Percentiles rank a stretch among this genome's conserved stretches.
Evolutionary conservation across 225 moss, liverwort and hornwort species (phyloP).

Genomic region (Bryoerythrophyllum caledonicum): DNA sequence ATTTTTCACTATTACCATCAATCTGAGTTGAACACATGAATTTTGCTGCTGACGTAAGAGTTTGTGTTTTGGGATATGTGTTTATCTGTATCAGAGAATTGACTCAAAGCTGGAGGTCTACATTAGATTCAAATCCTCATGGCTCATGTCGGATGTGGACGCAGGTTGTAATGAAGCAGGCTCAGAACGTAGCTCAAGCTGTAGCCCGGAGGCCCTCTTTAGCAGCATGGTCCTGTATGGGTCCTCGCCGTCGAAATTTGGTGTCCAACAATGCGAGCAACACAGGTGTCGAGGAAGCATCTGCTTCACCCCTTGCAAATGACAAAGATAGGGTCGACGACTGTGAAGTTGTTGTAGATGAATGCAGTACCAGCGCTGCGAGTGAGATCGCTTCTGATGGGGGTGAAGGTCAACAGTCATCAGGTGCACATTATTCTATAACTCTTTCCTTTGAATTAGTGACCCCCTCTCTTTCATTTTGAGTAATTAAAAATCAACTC

Average conservation of each 20-base stretch:
- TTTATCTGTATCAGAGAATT: neutral
- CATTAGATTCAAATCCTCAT: constrained; percentile 1
- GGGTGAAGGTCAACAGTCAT: constrained; percentile 45
- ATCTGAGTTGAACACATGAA: neutral
- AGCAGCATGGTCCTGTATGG: constrained; percentile 92
- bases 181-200: constrained; percentile 88
- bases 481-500: too few species aligned
- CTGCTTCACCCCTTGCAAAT: constrained; percentile 14
- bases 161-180: constrained; percentile 92
- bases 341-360: constrained; percentile 27
- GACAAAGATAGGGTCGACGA: constrained; percentile 46
- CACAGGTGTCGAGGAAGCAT: constrained; percentile 15
- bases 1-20: neutral
- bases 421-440: constrained; percentile 32
- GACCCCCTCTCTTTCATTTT: too few species aligned
- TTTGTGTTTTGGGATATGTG: neutral
- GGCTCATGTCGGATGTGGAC: constrained; percentile 5
- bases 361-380: constrained; percentile 30
- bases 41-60: neutral
- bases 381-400: constrained; percentile 23
- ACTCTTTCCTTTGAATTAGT: neutral
- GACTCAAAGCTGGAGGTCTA: neutral
- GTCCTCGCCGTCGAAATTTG: constrained; percentile 73
- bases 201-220: constrained; percentile 82
- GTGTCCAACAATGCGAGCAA: constrained; percentile 31